These are phyloP conservation scores for Miscanthus sacchariflorus DNA, from an alignment of 202 grass and related monocot species.

Conservation along the genomic window DNA sequence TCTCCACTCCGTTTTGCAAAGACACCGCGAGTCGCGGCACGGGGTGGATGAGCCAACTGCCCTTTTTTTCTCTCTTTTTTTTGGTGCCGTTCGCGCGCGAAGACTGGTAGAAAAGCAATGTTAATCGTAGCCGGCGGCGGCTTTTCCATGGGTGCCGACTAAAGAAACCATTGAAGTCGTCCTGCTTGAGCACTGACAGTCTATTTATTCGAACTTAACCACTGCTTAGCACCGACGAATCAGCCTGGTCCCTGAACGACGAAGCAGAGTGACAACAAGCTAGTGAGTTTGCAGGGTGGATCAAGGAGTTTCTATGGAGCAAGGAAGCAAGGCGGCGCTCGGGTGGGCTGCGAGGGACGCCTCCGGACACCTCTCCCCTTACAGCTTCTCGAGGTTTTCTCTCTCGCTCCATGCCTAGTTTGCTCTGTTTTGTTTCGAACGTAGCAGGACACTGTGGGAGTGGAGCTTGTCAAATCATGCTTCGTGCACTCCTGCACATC, in stretches of 20 bases:
- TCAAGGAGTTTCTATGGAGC: constrained; percentile 24
- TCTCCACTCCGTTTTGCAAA: neutral
- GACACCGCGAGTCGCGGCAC: neutral
- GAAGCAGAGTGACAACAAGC: neutral
- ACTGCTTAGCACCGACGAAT: neutral
- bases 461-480: neutral
- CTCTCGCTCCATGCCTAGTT: neutral
- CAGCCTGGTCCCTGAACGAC: neutral
- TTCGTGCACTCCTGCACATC: too few species aligned
- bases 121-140: neutral
- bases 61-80: neutral
- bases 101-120: too few species aligned
- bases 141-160: neutral
- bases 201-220: neutral
- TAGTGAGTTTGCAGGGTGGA: neutral
- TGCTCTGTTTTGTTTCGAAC: neutral
- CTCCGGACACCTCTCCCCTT: constrained; percentile 59
- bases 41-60: neutral
- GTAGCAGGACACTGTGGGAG: too few species aligned
- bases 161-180: neutral
- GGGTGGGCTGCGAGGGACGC: constrained; percentile 65
- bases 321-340: constrained; percentile 25
- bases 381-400: constrained; percentile 57
- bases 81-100: too few species aligned
- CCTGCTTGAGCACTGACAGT: neutral